phyloP scores from a whole-genome alignment of 352 stramenopile species.

The Phytophthora lateralis region DNA sequence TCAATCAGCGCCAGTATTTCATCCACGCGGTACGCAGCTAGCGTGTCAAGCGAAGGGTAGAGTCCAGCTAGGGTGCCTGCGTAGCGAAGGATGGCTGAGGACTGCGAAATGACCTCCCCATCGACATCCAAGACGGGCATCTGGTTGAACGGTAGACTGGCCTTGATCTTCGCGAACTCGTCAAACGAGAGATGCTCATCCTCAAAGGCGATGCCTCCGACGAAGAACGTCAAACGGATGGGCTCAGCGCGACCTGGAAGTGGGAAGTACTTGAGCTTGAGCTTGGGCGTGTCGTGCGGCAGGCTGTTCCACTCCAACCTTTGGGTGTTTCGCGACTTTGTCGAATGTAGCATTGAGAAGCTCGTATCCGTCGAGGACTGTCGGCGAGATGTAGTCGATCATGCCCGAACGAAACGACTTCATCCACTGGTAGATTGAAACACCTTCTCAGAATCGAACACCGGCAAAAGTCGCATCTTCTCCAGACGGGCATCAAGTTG shows the following conservation, averaged over 20 bases:
- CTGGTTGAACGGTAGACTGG: slow-evolving; percentile 44
- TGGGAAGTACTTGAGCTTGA: slow-evolving; percentile 64
- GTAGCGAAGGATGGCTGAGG: slow-evolving; percentile 60
- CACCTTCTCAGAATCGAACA: slow-evolving; percentile 37
- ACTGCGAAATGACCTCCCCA: slow-evolving; percentile 46
- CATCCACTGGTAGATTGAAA: slow-evolving; percentile 38
- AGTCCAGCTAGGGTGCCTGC: slow-evolving; percentile 50
- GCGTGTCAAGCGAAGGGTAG: slow-evolving; percentile 39
- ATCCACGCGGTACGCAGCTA: slow-evolving; percentile 43
- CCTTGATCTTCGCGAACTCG: slow-evolving; percentile 41
- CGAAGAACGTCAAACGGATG: slow-evolving; percentile 51
- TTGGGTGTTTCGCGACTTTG: slow-evolving; percentile 34
- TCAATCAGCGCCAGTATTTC: slow-evolving; percentile 46
- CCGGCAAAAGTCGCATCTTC: slow-evolving; percentile 35
- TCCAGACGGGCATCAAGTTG: slow-evolving; percentile 39
- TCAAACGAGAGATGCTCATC: slow-evolving; percentile 45
- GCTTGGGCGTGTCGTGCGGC: slow-evolving; percentile 18
- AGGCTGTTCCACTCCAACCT: slow-evolving; percentile 42
- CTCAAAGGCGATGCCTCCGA: slow-evolving; percentile 56
- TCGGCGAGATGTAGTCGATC: slow-evolving; percentile 46
- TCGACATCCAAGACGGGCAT: slow-evolving; percentile 60
- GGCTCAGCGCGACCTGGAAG: slow-evolving; percentile 45
- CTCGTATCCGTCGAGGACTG: slow-evolving; percentile 37
- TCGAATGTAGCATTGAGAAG: slow-evolving; percentile 33
- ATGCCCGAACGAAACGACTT: slow-evolving; percentile 32